Evolutionary conservation across 1,139 yeast species (phyloP).

Genomic region (Hansenula anomala): DNA sequence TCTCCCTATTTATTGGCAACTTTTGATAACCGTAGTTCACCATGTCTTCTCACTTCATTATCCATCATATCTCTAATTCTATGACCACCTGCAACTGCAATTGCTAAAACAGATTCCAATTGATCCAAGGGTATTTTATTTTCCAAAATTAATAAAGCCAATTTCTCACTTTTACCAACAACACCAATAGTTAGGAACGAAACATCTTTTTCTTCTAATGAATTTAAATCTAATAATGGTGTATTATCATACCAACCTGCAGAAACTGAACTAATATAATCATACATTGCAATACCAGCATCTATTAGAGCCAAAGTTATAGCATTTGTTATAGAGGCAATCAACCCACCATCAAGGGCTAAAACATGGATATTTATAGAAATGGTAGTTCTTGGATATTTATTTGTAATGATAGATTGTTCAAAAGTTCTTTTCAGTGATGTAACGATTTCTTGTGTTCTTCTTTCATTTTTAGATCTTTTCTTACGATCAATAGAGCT

Average conservation of each 20-base stretch:
- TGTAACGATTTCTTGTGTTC: conserved; percentile 73
- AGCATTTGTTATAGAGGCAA: conserved; percentile 82
- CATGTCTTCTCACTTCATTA: conserved; percentile 69
- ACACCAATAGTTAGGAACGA: conserved; percentile 79
- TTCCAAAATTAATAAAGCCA: conserved; percentile 71
- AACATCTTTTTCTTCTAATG: conserved; percentile 79
- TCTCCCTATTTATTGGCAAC: conserved; percentile 16
- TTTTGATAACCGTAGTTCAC: conserved; percentile 39
- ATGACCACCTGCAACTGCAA: conserved; percentile 89
- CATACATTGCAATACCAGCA: conserved; percentile 94
- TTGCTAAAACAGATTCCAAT: conserved; percentile 70
- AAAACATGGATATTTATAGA: conserved; percentile 70
- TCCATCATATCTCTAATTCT: conserved; percentile 84
- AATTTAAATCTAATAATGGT: conserved; percentile 77
- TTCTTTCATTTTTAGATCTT: conserved; percentile 51
- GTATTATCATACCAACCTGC: conserved; percentile 76
- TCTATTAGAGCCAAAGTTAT: conserved; percentile 86
- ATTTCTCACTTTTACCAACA: conserved; percentile 75
- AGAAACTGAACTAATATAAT: conserved; percentile 75
- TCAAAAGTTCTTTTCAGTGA: conserved; percentile 76
- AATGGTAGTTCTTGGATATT: conserved; percentile 81
- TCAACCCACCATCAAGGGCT: conserved; percentile 86
- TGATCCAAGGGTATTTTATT: conserved; percentile 82
- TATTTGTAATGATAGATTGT: conserved; percentile 67
- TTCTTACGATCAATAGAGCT: conserved; percentile 75